phyloP scores from a whole-genome alignment of 768 basidiomycete genomes.

The Daedalea quercina region DNA sequence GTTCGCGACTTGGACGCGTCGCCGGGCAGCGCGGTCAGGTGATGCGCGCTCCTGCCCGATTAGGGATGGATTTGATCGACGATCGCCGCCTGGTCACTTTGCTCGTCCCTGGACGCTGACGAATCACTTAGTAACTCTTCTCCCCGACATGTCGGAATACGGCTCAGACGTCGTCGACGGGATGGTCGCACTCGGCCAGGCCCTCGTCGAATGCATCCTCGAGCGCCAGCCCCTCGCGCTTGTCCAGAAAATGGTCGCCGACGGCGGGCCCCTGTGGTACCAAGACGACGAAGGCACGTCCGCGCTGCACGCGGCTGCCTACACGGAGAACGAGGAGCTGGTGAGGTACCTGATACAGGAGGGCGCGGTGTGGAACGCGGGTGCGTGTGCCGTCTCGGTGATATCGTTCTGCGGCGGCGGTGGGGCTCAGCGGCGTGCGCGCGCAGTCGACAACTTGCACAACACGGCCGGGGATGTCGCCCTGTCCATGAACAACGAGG shows the following conservation, averaged over 20 bases:
- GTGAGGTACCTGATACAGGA: conserved; percentile 62
- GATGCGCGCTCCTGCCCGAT: too few relatives aligned
- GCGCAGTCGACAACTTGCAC: conserved; percentile 64
- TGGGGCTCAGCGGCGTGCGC: too few relatives aligned
- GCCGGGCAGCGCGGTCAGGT: too few relatives aligned
- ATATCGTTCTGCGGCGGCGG: not conserved
- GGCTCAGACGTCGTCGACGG: conserved; percentile 11
- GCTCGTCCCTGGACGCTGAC: too few relatives aligned
- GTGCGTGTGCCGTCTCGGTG: conserved; percentile 28
- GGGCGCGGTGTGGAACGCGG: conserved; percentile 90
- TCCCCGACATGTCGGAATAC: not conserved
- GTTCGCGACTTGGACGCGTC: too few relatives aligned
- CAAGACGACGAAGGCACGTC: conserved; percentile 80
- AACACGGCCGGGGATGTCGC: conserved; percentile 90
- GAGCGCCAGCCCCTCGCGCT: conserved; percentile 35
- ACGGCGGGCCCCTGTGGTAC: conserved; percentile 83
- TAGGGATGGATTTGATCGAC: too few relatives aligned
- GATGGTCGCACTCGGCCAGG: conserved; percentile 41
- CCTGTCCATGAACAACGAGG: conserved; percentile 72
- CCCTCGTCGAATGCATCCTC: conserved; percentile 54
- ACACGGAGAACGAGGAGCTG: conserved; percentile 57
- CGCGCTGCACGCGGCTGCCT: conserved; percentile 82
- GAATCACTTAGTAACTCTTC: too few relatives aligned
- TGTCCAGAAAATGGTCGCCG: conserved; percentile 46
- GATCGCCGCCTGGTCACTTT: too few relatives aligned